Evolutionary conservation across 129 eudicot species (phyloP), one percentile per base, ranked within the genome.

Genomic region (Flaveria brownii): DNA sequence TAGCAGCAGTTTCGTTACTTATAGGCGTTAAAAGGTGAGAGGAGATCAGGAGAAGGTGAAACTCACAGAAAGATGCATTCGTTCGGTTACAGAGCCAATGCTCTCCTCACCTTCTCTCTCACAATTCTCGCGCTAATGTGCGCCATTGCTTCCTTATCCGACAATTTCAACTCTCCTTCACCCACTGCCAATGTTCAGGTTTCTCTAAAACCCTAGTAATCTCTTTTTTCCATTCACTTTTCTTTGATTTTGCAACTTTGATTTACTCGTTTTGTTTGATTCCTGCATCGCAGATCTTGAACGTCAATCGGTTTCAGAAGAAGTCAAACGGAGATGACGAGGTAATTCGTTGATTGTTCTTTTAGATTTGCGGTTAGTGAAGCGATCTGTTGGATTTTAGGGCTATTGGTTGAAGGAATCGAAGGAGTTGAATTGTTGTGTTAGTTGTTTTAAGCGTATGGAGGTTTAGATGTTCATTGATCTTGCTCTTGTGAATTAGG

Each of bases 111-210:
- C 1, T 89, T 94, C 47, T 79, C 96, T 5, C 78, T 94, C 13
- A 91, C 93, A 11, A 83, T 94, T 25, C 89, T 94, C 5, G 97
- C 98, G 8, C 74, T 94, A 0, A 88, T 94, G 78, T 94, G 99
- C 70, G 96, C 88, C 70, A 82, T 94, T 43, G 97, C 97, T 49
- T 94, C 99, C 55, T 33, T 91, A 63, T 85, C 99, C 64, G 99
- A 94, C 75, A 89, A 77, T 84, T 76, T 94, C 88, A 91, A 91
- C 81, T 71, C 87, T 49, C 91, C 89, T 25, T 64, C 89, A n/a
- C 97, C 97, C 5, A 28, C 87, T 13, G 82, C 96, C 20, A 33
- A 68, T 63, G 87, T 93, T 69, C 82, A 93, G 88, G 98, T 90
- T 43, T 57, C 20, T 64, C 57, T 54, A 16, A 80, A 80, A 73